Evolutionary conservation across 352 stramenopile species (phyloP).

Genomic region (Phytophthora cactorum): DNA sequence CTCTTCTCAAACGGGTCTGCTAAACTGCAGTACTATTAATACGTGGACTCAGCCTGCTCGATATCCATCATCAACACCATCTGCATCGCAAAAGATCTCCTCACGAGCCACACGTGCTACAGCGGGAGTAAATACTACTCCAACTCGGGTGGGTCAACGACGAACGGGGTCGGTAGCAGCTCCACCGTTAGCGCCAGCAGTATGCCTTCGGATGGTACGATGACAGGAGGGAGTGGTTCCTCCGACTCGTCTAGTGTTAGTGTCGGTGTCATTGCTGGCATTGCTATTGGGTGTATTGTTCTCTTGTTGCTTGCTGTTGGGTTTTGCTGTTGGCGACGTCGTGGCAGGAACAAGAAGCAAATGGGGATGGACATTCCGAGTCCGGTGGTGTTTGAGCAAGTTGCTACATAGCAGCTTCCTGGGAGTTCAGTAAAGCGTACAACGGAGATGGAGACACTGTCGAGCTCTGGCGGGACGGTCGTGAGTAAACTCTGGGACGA

Average conservation of each 20-base stretch:
- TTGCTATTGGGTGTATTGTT: constrained; percentile 11
- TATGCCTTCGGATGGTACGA: too few species aligned
- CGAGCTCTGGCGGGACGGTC: constrained; percentile 14
- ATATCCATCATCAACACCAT: constrained; percentile 16
- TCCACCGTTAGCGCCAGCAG: too few species aligned
- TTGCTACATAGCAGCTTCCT: not conserved
- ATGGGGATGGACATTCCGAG: constrained; percentile 16
- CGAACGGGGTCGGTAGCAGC: not conserved
- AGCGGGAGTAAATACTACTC: not conserved
- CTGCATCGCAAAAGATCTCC: constrained; percentile 22
- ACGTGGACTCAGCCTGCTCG: constrained; percentile 18
- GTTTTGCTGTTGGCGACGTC: constrained; percentile 18
- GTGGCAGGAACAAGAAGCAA: constrained; percentile 10
- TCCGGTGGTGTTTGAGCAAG: constrained; percentile 10
- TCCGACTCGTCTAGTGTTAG: constrained; percentile 16
- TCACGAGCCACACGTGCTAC: constrained; percentile 17
- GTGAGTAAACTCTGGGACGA: constrained; percentile 38
- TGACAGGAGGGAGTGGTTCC: constrained; percentile 5
- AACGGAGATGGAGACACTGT: constrained; percentile 9
- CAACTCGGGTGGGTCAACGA: not conserved
- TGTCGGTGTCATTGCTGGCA: constrained; percentile 25
- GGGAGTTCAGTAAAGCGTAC: constrained; percentile 8
- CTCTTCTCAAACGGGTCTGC: constrained; percentile 27
- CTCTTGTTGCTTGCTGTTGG: constrained; percentile 19
- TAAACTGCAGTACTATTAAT: constrained; percentile 12